Evolutionary conservation across 2,329 filamentous ascomycete species (phyloP).

Genomic region (Fusarium aywerte): DNA sequence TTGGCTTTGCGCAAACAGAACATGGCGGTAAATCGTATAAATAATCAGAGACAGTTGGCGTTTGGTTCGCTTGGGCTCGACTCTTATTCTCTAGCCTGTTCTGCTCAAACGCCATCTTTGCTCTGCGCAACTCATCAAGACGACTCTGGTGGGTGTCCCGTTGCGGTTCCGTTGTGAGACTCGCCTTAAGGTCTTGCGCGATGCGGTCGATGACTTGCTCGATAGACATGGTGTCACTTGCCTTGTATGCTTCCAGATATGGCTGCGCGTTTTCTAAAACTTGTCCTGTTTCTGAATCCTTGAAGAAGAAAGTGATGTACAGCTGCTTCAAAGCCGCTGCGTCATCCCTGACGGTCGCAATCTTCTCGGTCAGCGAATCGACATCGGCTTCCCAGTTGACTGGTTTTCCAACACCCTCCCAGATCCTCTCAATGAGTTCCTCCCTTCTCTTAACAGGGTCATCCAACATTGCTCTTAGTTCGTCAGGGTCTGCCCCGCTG

Average conservation of each 20-base stretch:
- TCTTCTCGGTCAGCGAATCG: conserved; percentile 50
- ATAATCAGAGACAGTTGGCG: conserved; percentile 46
- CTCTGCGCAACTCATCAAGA: conserved; percentile 60
- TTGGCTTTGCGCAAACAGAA: conserved; percentile 51
- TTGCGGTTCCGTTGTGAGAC: conserved; percentile 48
- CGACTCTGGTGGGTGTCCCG: conserved; percentile 54
- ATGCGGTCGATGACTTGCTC: conserved; percentile 52
- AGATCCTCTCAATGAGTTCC: conserved; percentile 53
- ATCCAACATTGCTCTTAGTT: conserved; percentile 51
- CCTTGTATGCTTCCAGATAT: conserved; percentile 54
- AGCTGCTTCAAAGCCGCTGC: conserved; percentile 51
- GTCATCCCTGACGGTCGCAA: conserved; percentile 49
- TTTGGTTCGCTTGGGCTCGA: conserved; percentile 48
- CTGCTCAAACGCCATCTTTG: conserved; percentile 62
- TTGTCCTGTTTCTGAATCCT: conserved; percentile 50
- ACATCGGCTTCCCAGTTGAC: conserved; percentile 48
- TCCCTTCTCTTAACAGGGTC: conserved; percentile 53
- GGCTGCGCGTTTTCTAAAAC: conserved; percentile 49
- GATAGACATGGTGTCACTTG: conserved; percentile 44
- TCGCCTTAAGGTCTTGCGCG: conserved; percentile 48
- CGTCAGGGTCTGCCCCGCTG: conserved; percentile 46
- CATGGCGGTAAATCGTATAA: conserved; percentile 56
- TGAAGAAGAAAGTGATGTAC: conserved; percentile 57
- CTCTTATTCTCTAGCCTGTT: conserved; percentile 54
- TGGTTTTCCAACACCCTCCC: conserved; percentile 52